phyloP scores from a whole-genome alignment of 139 green algal genomes.

The Haematococcus sp. region DNA sequence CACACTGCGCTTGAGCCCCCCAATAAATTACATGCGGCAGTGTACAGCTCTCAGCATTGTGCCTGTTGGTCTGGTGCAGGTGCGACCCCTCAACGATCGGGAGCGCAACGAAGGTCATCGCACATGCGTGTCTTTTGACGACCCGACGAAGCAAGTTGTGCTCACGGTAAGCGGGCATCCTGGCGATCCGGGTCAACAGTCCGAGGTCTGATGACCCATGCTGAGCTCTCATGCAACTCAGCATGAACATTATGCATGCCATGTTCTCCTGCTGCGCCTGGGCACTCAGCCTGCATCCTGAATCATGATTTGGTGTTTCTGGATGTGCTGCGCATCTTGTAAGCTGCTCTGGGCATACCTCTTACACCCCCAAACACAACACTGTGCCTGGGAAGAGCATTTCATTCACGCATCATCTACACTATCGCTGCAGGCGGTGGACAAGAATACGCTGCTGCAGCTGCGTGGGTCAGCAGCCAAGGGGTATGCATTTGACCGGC shows the following conservation, averaged over 20 bases:
- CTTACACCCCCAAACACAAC: no score
- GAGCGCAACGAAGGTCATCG: slow-evolving; percentile 51
- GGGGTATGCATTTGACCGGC: slow-evolving; percentile 61
- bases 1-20: not conserved
- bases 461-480: slow-evolving; percentile 51
- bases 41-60: not conserved
- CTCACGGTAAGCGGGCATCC: slow-evolving; percentile 46
- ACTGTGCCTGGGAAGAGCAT: no score
- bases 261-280: not conserved
- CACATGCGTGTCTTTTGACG: slow-evolving; percentile 62
- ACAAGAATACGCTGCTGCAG: slow-evolving; percentile 61
- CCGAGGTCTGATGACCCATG: not conserved
- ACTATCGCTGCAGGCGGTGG: slow-evolving; percentile 72
- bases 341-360: no score
- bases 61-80: slow-evolving; percentile 28
- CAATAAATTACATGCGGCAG: not conserved
- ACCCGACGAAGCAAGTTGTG: slow-evolving; percentile 60
- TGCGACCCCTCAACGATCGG: slow-evolving; percentile 54
- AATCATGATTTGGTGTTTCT: no score
- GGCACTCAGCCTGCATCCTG: not conserved
- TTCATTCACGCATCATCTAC: no score
- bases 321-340: not conserved
- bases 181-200: not conserved
- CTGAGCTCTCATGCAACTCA: not conserved
- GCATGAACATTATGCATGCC: not conserved